Percentiles rank a stretch among this genome's conserved stretches.
These are phyloP conservation scores for Lachnellula cervina DNA, from an alignment of 2,329 filamentous ascomycete genomes.

Conservation along the genomic window DNA sequence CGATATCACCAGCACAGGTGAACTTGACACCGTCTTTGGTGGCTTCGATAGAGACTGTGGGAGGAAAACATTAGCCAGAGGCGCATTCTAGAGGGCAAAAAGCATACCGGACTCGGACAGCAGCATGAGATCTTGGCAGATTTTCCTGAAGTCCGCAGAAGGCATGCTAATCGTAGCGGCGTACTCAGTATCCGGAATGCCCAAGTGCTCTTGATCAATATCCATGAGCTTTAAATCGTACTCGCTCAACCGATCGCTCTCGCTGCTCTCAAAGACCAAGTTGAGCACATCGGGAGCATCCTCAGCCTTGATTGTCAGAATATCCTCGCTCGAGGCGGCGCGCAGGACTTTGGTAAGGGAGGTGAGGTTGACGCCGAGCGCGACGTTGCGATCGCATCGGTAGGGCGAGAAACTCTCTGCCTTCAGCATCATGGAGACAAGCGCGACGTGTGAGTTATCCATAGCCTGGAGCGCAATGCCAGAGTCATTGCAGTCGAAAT, in stretches of 20 bases:
- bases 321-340: conserved; percentile 88
- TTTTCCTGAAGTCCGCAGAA: conserved; percentile 83
- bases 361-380: conserved; percentile 92
- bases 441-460: conserved; percentile 99
- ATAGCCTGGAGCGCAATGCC: conserved; percentile 97
- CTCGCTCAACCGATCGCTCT: conserved; percentile 89
- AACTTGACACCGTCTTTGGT: conserved; percentile 98
- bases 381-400: conserved; percentile 98
- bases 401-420: conserved; percentile 91
- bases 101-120: conserved; percentile 90
- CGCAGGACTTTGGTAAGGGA: conserved; percentile 97
- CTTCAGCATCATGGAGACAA: conserved; percentile 98
- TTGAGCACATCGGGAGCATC: conserved; percentile 95
- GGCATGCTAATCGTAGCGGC: conserved; percentile 88
- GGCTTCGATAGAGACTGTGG: conserved; percentile 84
- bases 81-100: neutral
- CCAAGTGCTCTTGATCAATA: conserved; percentile 98
- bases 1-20: conserved; percentile 87
- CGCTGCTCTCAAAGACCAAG: conserved; percentile 86
- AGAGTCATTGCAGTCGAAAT: conserved; percentile 99
- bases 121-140: conserved; percentile 85
- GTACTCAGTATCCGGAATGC: conserved; percentile 98
- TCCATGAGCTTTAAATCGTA: conserved; percentile 99
- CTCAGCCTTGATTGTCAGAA: conserved; percentile 94
- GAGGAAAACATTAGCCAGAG: conserved; percentile 12